Percentiles rank a stretch among this genome's conserved stretches.
Evolutionary conservation across 352 stramenopile genomes (phyloP).

Genomic region (Globisporangium carolinianum): DNA sequence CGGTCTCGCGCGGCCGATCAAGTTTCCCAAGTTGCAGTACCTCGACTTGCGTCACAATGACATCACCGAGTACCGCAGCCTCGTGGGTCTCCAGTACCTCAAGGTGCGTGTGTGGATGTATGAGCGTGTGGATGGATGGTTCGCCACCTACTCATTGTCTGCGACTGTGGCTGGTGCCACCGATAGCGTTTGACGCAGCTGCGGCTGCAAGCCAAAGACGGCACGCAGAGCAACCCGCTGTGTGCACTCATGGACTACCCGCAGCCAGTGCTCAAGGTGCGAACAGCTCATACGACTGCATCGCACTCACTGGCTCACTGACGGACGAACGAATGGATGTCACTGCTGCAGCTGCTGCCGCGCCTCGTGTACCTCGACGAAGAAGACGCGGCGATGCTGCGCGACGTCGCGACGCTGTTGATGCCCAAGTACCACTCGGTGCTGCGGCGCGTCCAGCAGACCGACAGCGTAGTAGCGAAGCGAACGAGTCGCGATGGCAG

Average conservation of each 20-base stretch:
- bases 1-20: constrained; percentile 48
- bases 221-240: constrained; percentile 50
- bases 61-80: constrained; percentile 27
- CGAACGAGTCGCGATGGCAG: neutral
- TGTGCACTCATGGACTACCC: constrained; percentile 63
- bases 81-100: constrained; percentile 41
- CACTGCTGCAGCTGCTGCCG: constrained; percentile 35
- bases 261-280: constrained; percentile 31
- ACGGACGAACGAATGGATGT: neutral
- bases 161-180: too few relatives aligned
- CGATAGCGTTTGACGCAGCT: constrained; percentile 44
- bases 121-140: neutral
- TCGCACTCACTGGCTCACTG: neutral
- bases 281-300: neutral
- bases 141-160: neutral
- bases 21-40: constrained; percentile 66
- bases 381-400: constrained; percentile 56
- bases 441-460: constrained; percentile 24
- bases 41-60: constrained; percentile 67
- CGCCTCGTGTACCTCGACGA: constrained; percentile 51
- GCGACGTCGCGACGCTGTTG: constrained; percentile 41
- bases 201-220: constrained; percentile 51
- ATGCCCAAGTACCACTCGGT: constrained; percentile 70
- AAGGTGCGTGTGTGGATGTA: constrained; percentile 23
- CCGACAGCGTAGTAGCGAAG: neutral